Evolutionary conservation across 2,329 filamentous ascomycete species (phyloP).

Genomic region (Hirsutella minnesotensis): DNA sequence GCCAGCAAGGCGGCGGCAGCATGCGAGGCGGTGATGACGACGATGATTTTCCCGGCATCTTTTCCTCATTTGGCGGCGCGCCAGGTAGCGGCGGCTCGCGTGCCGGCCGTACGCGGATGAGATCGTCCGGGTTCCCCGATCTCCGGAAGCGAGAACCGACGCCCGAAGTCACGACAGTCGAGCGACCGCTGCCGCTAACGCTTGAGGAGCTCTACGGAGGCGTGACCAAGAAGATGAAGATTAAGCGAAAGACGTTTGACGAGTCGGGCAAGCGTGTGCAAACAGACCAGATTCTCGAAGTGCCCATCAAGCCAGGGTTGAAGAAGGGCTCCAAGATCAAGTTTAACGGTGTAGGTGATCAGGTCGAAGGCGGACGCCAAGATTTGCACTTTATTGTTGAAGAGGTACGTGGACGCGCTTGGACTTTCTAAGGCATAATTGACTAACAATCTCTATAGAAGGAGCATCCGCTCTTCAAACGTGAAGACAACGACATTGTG

Average conservation of each 20-base stretch:
- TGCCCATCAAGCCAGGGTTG: conserved; percentile 88
- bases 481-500: conserved; percentile 79
- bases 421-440: not conserved
- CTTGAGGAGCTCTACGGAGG: conserved; percentile 85
- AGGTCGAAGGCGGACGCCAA: conserved; percentile 90
- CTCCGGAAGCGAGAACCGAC: conserved; percentile 30
- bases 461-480: conserved; percentile 70
- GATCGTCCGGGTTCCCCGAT: conserved; percentile 26
- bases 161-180: conserved; percentile 82
- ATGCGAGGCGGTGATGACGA: conserved; percentile 14
- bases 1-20: conserved; percentile 31
- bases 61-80: conserved; percentile 34
- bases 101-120: conserved; percentile 28
- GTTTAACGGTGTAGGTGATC: conserved; percentile 93
- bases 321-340: conserved; percentile 98
- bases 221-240: conserved; percentile 92
- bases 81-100: conserved; percentile 15
- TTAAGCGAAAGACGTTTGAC: conserved; percentile 94
- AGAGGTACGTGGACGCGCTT: conserved; percentile 51
- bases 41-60: conserved; percentile 42
- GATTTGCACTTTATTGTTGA: conserved; percentile 91
- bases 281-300: conserved; percentile 83
- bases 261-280: conserved; percentile 70
- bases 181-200: conserved; percentile 67
- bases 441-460: conserved; percentile 43